Base-by-base conservation (phyloP, 345 rosid genomes). In the Raphanus raphanistrum region DNA sequence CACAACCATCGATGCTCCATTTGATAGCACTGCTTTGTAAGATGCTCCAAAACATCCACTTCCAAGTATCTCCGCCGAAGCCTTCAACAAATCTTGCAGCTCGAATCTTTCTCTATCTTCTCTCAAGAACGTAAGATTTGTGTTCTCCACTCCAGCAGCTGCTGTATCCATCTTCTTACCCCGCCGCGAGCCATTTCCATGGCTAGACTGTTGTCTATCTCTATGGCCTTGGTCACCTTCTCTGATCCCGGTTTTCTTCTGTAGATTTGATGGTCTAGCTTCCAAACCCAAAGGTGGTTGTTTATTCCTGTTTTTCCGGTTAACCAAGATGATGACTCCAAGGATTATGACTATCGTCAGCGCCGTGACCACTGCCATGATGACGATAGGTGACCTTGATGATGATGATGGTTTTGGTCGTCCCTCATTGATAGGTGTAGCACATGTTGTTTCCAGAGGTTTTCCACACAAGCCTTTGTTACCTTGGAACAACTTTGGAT, bases 1-100 rank as follows among this genome's bases (percentile, higher is more conserved):
- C 0, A 93, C 99, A 9, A 93, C 98, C 61, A 91, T 90, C 43
- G 72, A 33, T 0, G 73, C 12, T 13, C 92, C 98, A 0, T 36
- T 58, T 1, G 80, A 1, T 6, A 88, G 83, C 0, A 85, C 88
- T 4, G 98, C 92, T 84, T 88, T 96, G 75, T 96, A 93, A 1
- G 98, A 91, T 9, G 97, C 84, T 2, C 99, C 98, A 63, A 93
- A 93, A 85, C 92, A 83, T 9, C 98, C 99, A 41, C 91, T 93
- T 0, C 99, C 99, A 36, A 96, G 66, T 50, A 96, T 91, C 81
- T 95, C 98, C 0, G 99, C 99, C 0, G 98, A 89, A 7, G 99
- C 92, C 70, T 87, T 90, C 11, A 95, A 75, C 87, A 95, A 66
- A 74, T 90, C 99, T 15, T 80, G 87, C 71, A 95, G 79, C 31